phyloP scores from a whole-genome alignment of 495 filamentous ascomycete species.

The Bombardia bombarda region DNA sequence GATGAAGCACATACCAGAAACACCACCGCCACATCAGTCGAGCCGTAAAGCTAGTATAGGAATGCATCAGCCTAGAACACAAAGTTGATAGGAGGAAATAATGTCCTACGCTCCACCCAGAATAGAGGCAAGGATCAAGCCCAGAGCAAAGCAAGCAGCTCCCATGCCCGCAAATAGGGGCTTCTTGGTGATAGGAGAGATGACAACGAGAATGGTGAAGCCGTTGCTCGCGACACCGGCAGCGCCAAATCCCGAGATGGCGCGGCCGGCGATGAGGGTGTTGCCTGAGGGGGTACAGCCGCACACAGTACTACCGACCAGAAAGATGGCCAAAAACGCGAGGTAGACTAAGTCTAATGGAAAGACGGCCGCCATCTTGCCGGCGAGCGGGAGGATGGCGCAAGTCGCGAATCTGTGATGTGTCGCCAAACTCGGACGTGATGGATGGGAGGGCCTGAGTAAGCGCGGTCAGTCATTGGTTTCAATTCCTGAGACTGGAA shows the following conservation, averaged over 20 bases:
- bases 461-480: not conserved
- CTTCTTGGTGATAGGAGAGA: not conserved
- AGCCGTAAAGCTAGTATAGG: conserved; percentile 17
- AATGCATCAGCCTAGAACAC: too few species aligned
- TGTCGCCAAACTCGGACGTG: conserved; percentile 8
- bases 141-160: conserved; percentile 16
- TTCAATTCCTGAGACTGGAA: not conserved
- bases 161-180: conserved; percentile 5
- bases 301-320: conserved; percentile 12
- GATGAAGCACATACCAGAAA: conserved; percentile 56
- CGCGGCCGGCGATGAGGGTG: conserved; percentile 3
- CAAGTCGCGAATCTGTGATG: conserved; percentile 11
- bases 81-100: too few species aligned
- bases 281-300: not conserved
- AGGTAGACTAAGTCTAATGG: conserved; percentile 10
- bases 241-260: not conserved
- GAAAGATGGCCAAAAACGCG: conserved; percentile 12
- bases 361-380: not conserved
- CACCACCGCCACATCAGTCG: conserved; percentile 53
- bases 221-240: conserved; percentile 1
- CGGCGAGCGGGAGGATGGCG: conserved; percentile 8
- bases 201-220: not conserved
- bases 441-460: conserved; percentile 13
- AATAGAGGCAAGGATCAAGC: conserved; percentile 33
- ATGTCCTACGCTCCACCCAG: conserved; percentile 10